Evolutionary conservation across 192 early-diverging fungal species (phyloP).

Genomic region (Obelidium mucronatum): DNA sequence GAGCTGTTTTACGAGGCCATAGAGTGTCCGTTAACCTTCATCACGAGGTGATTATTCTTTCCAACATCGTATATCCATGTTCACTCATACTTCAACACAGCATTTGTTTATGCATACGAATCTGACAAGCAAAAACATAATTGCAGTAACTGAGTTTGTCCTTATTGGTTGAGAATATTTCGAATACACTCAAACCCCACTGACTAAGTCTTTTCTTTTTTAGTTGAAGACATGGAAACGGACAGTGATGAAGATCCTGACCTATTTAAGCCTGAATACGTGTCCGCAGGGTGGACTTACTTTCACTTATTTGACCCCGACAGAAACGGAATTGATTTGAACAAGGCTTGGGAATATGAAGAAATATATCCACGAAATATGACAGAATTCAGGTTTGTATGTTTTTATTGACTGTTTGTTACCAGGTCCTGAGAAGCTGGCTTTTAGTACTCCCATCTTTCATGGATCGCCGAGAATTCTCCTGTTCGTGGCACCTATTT

Average conservation of each 20-base stretch:
- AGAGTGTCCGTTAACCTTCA: slow-evolving; percentile 35
- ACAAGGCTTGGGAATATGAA: slow-evolving; percentile 30
- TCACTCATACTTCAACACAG: slow-evolving; percentile 14
- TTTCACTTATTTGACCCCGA: slow-evolving; percentile 51
- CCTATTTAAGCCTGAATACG: slow-evolving; percentile 17
- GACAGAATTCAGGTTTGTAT: not conserved
- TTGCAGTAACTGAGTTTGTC: slow-evolving; percentile 46
- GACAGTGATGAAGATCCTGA: slow-evolving; percentile 14
- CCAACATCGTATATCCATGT: not conserved
- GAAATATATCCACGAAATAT: not conserved
- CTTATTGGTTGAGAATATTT: slow-evolving; percentile 27
- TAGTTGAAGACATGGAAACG: slow-evolving; percentile 1
- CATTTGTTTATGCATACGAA: slow-evolving; percentile 49
- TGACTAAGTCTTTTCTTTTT: not conserved
- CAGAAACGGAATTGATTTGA: slow-evolving; percentile 39
- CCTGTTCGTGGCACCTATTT: slow-evolving; percentile 41
- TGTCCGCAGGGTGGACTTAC: slow-evolving; percentile 58
- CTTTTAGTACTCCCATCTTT: slow-evolving; percentile 47
- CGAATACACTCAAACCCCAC: no score
- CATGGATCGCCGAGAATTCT: slow-evolving; percentile 50
- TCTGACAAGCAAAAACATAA: slow-evolving; percentile 32
- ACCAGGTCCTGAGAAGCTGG: not conserved
- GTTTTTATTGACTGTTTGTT: not conserved
- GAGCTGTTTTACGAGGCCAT: slow-evolving; percentile 34
- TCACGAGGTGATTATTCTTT: slow-evolving; percentile 26